A percentile compares a stretch with the other conserved stretches of the same genome.
These are phyloP conservation scores for Mortierella sp. DNA, from an alignment of 371 early-diverging fungal species.

Conservation along the genomic window DNA sequence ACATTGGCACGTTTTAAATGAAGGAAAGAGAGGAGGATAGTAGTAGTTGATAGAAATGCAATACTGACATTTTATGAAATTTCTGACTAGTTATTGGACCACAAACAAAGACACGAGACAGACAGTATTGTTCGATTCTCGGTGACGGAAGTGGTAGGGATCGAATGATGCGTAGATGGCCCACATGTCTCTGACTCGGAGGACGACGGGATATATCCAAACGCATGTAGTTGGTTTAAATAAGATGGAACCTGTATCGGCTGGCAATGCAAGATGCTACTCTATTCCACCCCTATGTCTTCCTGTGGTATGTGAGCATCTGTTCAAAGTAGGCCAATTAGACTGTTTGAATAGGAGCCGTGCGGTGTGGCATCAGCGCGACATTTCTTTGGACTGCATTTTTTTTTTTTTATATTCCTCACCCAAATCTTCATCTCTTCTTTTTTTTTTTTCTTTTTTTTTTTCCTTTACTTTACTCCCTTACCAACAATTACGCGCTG, in stretches of 20 bases:
- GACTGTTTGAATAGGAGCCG: neutral
- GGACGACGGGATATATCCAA: neutral
- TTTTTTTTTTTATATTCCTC: neutral
- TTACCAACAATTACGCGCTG: neutral
- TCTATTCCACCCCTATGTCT: too few species aligned
- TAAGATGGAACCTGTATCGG: neutral
- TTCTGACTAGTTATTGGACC: neutral
- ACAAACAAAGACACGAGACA: conserved; percentile 1
- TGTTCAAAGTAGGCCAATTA: neutral
- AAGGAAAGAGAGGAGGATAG: neutral
- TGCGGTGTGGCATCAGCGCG: neutral
- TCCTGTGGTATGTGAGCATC: too few species aligned
- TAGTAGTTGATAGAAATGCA: too few species aligned
- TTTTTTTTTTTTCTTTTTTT: neutral
- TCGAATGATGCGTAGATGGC: neutral
- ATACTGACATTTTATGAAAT: neutral
- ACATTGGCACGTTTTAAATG: neutral
- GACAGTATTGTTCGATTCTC: neutral
- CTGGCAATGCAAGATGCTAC: too few species aligned
- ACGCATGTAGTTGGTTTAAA: too few species aligned
- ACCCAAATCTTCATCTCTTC: neutral
- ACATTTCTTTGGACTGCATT: neutral
- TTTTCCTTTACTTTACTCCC: neutral
- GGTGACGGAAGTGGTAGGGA: neutral
- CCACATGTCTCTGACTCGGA: conserved; percentile 8